Base-by-base conservation (phyloP, 371 early-diverging fungal genomes). In the Dinochytrium kinnereticum region DNA sequence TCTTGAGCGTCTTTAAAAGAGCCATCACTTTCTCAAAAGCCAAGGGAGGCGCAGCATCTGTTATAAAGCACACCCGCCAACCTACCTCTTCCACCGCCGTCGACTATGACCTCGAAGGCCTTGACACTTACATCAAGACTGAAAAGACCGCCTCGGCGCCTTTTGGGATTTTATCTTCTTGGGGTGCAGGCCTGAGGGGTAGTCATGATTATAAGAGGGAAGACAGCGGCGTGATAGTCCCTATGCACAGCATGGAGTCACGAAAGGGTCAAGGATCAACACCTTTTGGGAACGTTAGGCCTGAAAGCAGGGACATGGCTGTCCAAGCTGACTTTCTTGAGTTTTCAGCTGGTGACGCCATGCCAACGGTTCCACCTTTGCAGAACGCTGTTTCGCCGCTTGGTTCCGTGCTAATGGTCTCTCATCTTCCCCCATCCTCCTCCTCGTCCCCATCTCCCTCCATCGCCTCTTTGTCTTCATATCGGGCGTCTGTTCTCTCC, bases 91-190 rank as follows among this genome's bases (percentile, higher is more conserved):
- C n/a, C n/a, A n/a, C n/a, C n/a, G n/a, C n/a, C n/a, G n/a, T n/a
- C n/a, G 61, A 61, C 24, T 61, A 61, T 37, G 61, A 61, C 36
- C 7, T 61, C 13, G 61, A 61, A 24, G 37, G 37, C 3, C 61
- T 61, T 10, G 37, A 61, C 24, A 37, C 13, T 2, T 61, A 61
- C 24, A 30, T 61, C 34, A 61, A 61, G 61, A n/a, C n/a, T n/a
- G 36, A 61, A 36, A 26, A 37, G 61, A 10, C 31, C 30, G 61
- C 15, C 15, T 17, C 7, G 36, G 26, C 26, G 57, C 24, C 57
- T 15, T 33, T 34, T 17, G 36, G 19, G 19, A 24, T 30, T 3
- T 34, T 53, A 5, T 24, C 26, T 13, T 5, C 5, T 26, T 53
- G 55, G 55, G 21, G n/a, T n/a, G n/a, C n/a, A n/a, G n/a, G n/a